Evolutionary conservation across 345 rosid genomes (phyloP), one percentile per base, ranked within the genome.

Genomic region (Pelargonium nanum): DNA sequence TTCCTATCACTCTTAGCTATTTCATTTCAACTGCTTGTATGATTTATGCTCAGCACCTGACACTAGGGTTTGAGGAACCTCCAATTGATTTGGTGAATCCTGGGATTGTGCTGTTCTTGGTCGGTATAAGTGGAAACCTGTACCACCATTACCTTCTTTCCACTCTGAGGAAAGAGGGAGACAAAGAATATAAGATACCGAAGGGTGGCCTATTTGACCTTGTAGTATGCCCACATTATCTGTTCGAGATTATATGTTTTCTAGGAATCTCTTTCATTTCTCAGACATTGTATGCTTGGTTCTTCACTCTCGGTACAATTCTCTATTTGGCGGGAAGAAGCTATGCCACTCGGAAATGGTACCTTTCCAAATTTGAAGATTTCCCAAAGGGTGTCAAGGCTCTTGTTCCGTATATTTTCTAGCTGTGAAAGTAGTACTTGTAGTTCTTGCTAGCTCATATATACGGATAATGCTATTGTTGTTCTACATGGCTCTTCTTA

Each of bases 91-190:
- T 79, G 48, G 80, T 64, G 58, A 65, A 60, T 66, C 23, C 62
- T 0, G 95, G 98, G 5, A 24, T 73, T 7, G 16, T 62, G 2
- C n/a, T 92, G 53, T 85, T 85, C 62, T 55, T 78, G 1, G 17
- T 83, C 26, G 96, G 95, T 25, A 73, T 83, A 8, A 55, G 24
- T 28, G 98, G 95, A 3, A 88, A 91, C 72, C 74, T 91, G 45
- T 86, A 91, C 75, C 95, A 86, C 72, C 98, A 91, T 64, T 59
- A 25, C 51, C 70, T 88, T 19, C 84, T 91, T 4, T 83, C 95
- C 66, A 74, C 70, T 44, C 70, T 86, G 13, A 80, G 92, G 69
- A 56, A 56, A 48, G 59, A 60, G 13, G 75, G 65, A 9, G 77
- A 67, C 24, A 80, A 77, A 57, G 85, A 76, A 22, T 88, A 85